These are phyloP conservation scores for Brassica napus DNA, from an alignment of 345 rosid species.

Conservation along the genomic window DNA sequence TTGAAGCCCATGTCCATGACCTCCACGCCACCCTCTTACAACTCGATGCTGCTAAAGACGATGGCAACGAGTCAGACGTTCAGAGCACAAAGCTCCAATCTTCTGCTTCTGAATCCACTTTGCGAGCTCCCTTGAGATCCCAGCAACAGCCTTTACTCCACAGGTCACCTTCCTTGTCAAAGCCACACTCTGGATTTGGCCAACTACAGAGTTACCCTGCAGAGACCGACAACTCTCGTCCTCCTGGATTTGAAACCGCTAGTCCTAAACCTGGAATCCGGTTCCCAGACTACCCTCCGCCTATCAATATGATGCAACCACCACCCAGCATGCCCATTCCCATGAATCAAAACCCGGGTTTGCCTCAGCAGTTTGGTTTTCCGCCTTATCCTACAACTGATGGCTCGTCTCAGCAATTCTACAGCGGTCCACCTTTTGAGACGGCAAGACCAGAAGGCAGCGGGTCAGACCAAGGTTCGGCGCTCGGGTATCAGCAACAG, in stretches of 20 bases:
- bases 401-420: conserved; percentile 66
- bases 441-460: conserved; percentile 52
- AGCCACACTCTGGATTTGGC: conserved; percentile 52
- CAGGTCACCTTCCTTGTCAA: conserved; percentile 56
- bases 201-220: conserved; percentile 55
- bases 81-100: conserved; percentile 65
- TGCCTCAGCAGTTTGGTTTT: conserved; percentile 48
- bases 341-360: conserved; percentile 29
- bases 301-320: conserved; percentile 62
- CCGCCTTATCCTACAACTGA: conserved; percentile 64
- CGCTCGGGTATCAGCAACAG: conserved; percentile 63
- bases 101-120: conserved; percentile 66
- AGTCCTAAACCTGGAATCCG: conserved; percentile 55
- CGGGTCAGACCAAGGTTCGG: conserved; percentile 73
- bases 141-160: conserved; percentile 53
- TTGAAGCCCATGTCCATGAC: conserved; percentile 74
- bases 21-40: conserved; percentile 67
- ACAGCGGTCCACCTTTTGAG: conserved; percentile 54
- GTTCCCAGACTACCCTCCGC: conserved; percentile 62
- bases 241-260: conserved; percentile 69
- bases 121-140: conserved; percentile 62
- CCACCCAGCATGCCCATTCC: conserved; percentile 65
- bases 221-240: conserved; percentile 52
- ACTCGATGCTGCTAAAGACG: conserved; percentile 69
- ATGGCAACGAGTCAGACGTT: conserved; percentile 69